Evolutionary conservation across 352 stramenopile genomes (phyloP).

Genomic region (Aphanomyces stellatus): DNA sequence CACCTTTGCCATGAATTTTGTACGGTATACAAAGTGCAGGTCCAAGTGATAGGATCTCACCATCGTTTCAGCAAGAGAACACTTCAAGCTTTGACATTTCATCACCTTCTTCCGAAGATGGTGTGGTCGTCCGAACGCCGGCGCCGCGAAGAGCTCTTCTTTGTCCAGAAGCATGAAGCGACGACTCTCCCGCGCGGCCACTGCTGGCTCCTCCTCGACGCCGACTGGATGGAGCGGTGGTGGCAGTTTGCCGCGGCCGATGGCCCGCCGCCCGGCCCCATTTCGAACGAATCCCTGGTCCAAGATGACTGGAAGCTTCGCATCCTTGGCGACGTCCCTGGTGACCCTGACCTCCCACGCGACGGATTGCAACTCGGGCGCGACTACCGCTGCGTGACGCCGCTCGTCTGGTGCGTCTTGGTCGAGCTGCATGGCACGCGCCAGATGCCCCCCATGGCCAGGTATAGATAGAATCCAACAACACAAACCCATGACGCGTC

Average conservation of each 20-base stretch:
- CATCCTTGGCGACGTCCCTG: slow-evolving; percentile 21
- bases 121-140: slow-evolving; percentile 14
- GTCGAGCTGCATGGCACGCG: slow-evolving; percentile 41
- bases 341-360: slow-evolving; percentile 31
- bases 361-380: slow-evolving; percentile 33
- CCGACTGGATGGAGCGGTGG: slow-evolving; percentile 60
- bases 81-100: not conserved
- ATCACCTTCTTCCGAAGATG: not conserved
- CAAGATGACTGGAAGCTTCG: slow-evolving; percentile 36
- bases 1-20: not conserved
- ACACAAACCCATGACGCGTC: not conserved
- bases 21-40: slow-evolving; percentile 12
- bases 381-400: slow-evolving; percentile 53
- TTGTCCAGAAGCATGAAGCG: slow-evolving; percentile 46
- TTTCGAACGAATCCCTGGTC: slow-evolving; percentile 48
- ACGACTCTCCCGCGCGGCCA: slow-evolving; percentile 40
- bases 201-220: slow-evolving; percentile 56
- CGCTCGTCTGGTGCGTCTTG: slow-evolving; percentile 62
- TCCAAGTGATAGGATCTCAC: too few relatives aligned
- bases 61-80: too few relatives aligned
- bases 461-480: too few relatives aligned
- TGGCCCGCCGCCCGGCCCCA: slow-evolving; percentile 37
- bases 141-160: slow-evolving; percentile 40
- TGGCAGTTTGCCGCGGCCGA: slow-evolving; percentile 34
- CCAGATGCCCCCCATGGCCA: slow-evolving; percentile 24